phyloP scores from a whole-genome alignment of 2,329 filamentous ascomycete genomes.

The Exophiala dermatitidis region DNA sequence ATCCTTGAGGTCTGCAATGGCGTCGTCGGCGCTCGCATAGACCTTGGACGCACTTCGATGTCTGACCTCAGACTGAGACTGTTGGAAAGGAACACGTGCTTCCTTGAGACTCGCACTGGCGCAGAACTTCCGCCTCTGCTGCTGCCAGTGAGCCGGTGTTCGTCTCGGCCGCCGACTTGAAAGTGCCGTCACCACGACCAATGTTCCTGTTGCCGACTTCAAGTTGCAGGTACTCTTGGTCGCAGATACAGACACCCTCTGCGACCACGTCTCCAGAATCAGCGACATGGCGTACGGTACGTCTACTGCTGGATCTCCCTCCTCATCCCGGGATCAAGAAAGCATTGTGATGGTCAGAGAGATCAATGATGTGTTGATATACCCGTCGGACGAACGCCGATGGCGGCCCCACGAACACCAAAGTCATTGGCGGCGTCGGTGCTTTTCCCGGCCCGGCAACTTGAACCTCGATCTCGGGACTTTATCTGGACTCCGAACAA shows the following conservation, averaged over 20 bases:
- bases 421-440: conserved; percentile 2
- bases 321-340: not conserved
- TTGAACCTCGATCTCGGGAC: not conserved
- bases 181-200: not conserved
- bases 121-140: conserved; percentile 1
- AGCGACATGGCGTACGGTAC: not conserved
- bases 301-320: not conserved
- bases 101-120: not conserved
- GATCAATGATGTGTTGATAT: not conserved
- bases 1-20: conserved; percentile 62
- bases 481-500: conserved; percentile 9
- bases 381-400: not conserved
- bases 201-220: not conserved
- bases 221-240: too few species aligned
- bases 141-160: not conserved
- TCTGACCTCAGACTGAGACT: not conserved
- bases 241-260: not conserved
- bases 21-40: conserved; percentile 51
- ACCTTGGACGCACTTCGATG: conserved; percentile 33
- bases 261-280: not conserved
- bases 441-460: not conserved
- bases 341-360: not conserved
- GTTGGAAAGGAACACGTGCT: not conserved
- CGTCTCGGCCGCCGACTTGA: not conserved
- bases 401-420: not conserved